phyloP scores from a whole-genome alignment of 2,329 filamentous ascomycete species.

The Hymenoscyphus linearis region DNA sequence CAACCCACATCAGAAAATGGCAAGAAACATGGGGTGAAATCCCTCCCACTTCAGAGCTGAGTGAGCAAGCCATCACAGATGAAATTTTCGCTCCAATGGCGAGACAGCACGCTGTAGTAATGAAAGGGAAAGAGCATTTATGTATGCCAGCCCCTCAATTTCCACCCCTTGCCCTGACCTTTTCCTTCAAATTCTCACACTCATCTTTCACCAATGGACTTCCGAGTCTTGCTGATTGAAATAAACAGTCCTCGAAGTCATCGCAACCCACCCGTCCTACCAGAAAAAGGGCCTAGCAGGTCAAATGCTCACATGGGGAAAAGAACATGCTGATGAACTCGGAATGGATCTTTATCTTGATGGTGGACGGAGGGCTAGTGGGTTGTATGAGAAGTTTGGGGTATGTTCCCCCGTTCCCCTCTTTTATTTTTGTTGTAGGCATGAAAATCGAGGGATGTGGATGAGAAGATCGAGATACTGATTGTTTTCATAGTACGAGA shows the following conservation, averaged over 20 bases:
- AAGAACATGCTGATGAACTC: constrained; percentile 7
- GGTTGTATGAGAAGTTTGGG: constrained; percentile 13
- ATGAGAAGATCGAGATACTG: not conserved
- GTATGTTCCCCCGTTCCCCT: no score
- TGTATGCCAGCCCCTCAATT: not conserved
- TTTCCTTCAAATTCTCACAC: no score
- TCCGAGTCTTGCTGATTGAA: not conserved
- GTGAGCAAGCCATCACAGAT: not conserved
- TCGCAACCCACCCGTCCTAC: not conserved
- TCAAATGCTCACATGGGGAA: constrained; percentile 2
- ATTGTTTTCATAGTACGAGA: not conserved
- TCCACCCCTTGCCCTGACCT: not conserved
- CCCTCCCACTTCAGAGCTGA: not conserved
- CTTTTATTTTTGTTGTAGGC: not conserved
- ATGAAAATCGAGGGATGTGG: not conserved
- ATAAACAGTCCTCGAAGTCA: not conserved
- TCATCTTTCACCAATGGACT: not conserved
- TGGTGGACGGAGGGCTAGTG: constrained; percentile 2
- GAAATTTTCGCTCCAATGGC: not conserved
- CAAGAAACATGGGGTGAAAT: not conserved
- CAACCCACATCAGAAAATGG: not conserved
- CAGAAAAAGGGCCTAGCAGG: not conserved
- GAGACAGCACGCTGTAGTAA: not conserved
- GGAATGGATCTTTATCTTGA: constrained; percentile 14
- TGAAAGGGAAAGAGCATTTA: not conserved